Evolutionary conservation across 1,284 basidiomycete species (phyloP).

Genomic region (Rugosomyces carneus): DNA sequence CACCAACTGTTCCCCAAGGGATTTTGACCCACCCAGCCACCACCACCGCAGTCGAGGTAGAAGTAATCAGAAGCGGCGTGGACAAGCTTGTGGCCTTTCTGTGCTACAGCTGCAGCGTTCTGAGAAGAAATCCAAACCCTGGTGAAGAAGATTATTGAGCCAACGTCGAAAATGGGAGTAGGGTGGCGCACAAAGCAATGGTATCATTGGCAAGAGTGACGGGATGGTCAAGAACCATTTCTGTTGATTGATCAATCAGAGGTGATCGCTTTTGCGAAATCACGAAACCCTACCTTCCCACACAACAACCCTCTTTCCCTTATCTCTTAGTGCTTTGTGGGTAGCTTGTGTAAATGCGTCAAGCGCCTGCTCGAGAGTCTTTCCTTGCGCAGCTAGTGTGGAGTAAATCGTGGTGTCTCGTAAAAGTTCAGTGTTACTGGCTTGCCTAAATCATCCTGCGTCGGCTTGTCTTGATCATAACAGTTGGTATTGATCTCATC

Average conservation of each 20-base stretch:
- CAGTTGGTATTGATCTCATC: constrained; percentile 76
- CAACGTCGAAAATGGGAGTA: not conserved
- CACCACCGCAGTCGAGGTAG: constrained; percentile 80
- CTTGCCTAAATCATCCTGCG: constrained; percentile 44
- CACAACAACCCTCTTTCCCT: constrained; percentile 39
- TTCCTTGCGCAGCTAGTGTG: constrained; percentile 24
- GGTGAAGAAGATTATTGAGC: not conserved
- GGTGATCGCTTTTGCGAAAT: constrained; percentile 3
- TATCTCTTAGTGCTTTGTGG: constrained; percentile 30
- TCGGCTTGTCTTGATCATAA: constrained; percentile 57
- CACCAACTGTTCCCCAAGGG: constrained; percentile 51
- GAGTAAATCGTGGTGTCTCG: not conserved
- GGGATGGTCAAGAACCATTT: constrained; percentile 66
- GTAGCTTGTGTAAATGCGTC: constrained; percentile 51
- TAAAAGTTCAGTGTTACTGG: not conserved
- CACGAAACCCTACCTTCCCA: constrained; percentile 33
- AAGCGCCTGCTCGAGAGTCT: constrained; percentile 62
- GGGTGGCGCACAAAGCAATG: constrained; percentile 51
- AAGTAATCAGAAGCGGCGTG: constrained; percentile 71
- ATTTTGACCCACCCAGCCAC: constrained; percentile 69
- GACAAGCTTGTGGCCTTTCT: constrained; percentile 56
- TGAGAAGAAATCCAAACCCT: constrained; percentile 71
- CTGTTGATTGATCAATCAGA: constrained; percentile 25
- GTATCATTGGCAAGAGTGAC: constrained; percentile 63
- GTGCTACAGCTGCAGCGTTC: constrained; percentile 52